A percentile compares a stretch with the other conserved stretches of the same genome.
Evolutionary conservation across 2,329 filamentous ascomycete species (phyloP).

Genomic region (Fusarium secorum): DNA sequence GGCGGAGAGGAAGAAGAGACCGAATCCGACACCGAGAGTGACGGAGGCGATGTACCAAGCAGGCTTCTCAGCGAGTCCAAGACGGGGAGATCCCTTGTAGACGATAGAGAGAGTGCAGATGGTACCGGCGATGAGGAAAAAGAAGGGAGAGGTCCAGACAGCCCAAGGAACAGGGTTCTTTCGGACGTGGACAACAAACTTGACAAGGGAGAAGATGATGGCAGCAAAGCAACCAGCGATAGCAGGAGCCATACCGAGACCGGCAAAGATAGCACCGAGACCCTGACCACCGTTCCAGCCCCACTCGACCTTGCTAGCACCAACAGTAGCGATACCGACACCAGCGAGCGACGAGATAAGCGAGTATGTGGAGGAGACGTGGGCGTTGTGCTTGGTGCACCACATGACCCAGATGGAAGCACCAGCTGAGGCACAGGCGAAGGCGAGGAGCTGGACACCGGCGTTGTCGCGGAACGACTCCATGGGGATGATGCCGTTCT

Average conservation of each 20-base stretch:
- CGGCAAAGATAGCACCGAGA: constrained; percentile 75
- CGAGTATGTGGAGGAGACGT: constrained; percentile 77
- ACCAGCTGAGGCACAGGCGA: constrained; percentile 69
- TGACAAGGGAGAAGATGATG: constrained; percentile 73
- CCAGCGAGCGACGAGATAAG: constrained; percentile 73
- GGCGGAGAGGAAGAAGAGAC: constrained; percentile 65
- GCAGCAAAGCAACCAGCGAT: constrained; percentile 73
- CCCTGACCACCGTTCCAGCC: constrained; percentile 74
- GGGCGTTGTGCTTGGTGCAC: constrained; percentile 77
- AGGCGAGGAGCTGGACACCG: constrained; percentile 73
- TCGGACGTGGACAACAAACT: constrained; percentile 71
- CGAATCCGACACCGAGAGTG: constrained; percentile 69
- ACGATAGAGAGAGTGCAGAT: constrained; percentile 80
- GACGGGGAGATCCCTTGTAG: constrained; percentile 76
- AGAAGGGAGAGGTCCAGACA: constrained; percentile 76
- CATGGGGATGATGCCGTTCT: constrained; percentile 76
- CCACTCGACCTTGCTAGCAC: constrained; percentile 69
- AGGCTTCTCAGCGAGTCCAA: constrained; percentile 57
- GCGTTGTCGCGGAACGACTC: constrained; percentile 66
- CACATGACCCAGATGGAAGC: constrained; percentile 81
- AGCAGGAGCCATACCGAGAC: constrained; percentile 73
- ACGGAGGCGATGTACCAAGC: constrained; percentile 72
- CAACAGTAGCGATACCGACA: constrained; percentile 73
- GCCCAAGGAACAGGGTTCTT: constrained; percentile 77
- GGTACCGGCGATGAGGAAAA: constrained; percentile 78